Evolutionary conservation across 139 green algal species (phyloP).

Genomic region (Nannochloris sp.): DNA sequence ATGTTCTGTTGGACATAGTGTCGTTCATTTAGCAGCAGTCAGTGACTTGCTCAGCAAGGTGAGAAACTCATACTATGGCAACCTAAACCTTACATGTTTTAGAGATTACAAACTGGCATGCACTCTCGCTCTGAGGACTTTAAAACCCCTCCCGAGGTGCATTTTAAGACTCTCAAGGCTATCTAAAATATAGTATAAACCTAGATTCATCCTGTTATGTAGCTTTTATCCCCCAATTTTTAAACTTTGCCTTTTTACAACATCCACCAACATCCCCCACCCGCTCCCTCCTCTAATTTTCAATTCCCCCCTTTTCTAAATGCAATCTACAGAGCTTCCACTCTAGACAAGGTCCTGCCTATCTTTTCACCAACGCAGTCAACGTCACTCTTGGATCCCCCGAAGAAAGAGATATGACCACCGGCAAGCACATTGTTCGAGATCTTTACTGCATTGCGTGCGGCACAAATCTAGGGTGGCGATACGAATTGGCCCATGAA

Average conservation of each 20-base stretch:
- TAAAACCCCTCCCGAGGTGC: too few relatives aligned
- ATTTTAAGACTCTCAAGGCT: too few relatives aligned
- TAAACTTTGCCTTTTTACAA: neutral
- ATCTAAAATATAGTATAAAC: too few relatives aligned
- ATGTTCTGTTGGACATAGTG: neutral
- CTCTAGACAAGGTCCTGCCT: slow-evolving; percentile 4
- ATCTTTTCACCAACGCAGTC: slow-evolving; percentile 1
- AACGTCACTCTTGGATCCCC: slow-evolving; percentile 2
- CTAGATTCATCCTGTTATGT: neutral
- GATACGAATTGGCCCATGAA: neutral
- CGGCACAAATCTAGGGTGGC: neutral
- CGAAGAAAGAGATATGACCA: slow-evolving; percentile 12
- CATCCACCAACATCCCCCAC: too few relatives aligned
- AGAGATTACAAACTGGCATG: too few relatives aligned
- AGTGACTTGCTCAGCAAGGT: neutral
- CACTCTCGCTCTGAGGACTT: too few relatives aligned
- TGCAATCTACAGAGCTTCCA: slow-evolving; percentile 13
- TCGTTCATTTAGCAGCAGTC: neutral
- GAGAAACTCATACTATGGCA: too few relatives aligned
- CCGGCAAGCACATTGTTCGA: neutral
- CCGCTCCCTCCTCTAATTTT: too few relatives aligned
- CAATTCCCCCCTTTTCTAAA: too few relatives aligned
- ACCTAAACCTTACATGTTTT: too few relatives aligned
- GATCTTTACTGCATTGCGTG: slow-evolving; percentile 8
- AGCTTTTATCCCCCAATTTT: neutral